Evolutionary conservation across 345 rosid species (phyloP).

Genomic region (Salix caprea): DNA sequence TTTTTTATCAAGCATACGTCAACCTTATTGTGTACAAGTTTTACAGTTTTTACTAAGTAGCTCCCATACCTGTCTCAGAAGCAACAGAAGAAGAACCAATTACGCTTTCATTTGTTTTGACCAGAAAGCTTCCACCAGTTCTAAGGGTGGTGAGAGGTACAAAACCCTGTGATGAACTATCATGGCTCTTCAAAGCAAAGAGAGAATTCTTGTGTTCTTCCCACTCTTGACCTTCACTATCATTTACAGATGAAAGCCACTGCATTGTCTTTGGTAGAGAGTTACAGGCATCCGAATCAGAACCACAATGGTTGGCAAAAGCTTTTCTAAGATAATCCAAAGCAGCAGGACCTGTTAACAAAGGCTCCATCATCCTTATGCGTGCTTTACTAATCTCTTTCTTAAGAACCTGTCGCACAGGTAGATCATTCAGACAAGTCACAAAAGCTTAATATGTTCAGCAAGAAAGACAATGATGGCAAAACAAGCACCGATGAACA

Average conservation of each 20-base stretch:
- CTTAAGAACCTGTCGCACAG: constrained; percentile 51
- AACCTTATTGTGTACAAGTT: too few relatives aligned
- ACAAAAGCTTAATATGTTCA: not conserved
- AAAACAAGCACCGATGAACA: not conserved
- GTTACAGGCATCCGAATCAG: constrained; percentile 43
- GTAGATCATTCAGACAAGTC: not conserved
- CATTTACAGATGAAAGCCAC: constrained; percentile 61
- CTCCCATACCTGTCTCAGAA: not conserved
- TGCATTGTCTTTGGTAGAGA: constrained; percentile 48
- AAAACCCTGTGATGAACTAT: constrained; percentile 38
- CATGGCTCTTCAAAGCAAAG: constrained; percentile 38
- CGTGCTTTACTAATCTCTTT: constrained; percentile 72
- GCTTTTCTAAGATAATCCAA: constrained; percentile 59
- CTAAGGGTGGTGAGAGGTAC: constrained; percentile 54
- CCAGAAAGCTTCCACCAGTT: constrained; percentile 68
- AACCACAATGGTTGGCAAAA: constrained; percentile 54
- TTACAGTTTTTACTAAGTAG: too few relatives aligned
- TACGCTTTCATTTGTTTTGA: constrained; percentile 22
- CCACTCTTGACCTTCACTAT: constrained; percentile 62
- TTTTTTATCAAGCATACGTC: not conserved
- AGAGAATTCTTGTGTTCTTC: constrained; percentile 56
- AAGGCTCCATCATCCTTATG: constrained; percentile 65
- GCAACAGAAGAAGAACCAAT: constrained; percentile 20
- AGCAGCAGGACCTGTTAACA: constrained; percentile 79
- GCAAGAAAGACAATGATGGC: too few relatives aligned